Evolutionary conservation across 441 rosid genomes (phyloP), one percentile per base, ranked within the genome.

Genomic region (Mallotus repandus): DNA sequence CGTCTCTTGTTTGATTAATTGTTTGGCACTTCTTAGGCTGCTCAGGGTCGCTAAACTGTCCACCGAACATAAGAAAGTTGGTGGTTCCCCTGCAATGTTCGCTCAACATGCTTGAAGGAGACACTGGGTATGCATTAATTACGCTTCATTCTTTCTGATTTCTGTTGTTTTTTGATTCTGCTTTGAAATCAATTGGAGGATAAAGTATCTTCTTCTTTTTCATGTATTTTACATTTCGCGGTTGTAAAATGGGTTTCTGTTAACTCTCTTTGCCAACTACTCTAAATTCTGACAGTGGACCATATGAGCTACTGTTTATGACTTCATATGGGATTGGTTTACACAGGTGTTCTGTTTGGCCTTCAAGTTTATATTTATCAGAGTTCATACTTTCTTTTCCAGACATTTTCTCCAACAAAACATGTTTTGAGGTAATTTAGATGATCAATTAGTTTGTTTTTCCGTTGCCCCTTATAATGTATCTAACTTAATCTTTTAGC

Each of bases 41-140:
- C 63, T 55, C 56, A 70, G 75, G 81, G 63, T 79, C 79, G 59
- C 86, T 78, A 21, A 81, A 83, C 62, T 85, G 82, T 79, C 89
- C 85, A 60, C 89, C 85, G 54, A 76, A 62, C 54, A 81, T 91
- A 5, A 76, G 76, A 71, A 88, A 87, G 48, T 74, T 95, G 75
- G 78, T 82, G 77, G 77, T 95, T 83, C 86, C 89, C 1, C 69
- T 95, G 63, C 83, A 78, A 25, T 91, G 99, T 80, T 92, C 98
- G 9, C 87, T 89, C 68, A 91, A 95, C 82, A 92, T 95, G 92
- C 93, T 92, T 77, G 93, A 92, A 86, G 99, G 99, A 78, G 99
- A 91, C 81, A 95, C 96, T 0, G 97, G 98, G 98, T 92, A 81
- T 66, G 83, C 59, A 45, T 64, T 70, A 25, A 66, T 7, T 9